Conservation (phyloP, 306 rosid species). For the Mimosa bimucronata region DNA sequence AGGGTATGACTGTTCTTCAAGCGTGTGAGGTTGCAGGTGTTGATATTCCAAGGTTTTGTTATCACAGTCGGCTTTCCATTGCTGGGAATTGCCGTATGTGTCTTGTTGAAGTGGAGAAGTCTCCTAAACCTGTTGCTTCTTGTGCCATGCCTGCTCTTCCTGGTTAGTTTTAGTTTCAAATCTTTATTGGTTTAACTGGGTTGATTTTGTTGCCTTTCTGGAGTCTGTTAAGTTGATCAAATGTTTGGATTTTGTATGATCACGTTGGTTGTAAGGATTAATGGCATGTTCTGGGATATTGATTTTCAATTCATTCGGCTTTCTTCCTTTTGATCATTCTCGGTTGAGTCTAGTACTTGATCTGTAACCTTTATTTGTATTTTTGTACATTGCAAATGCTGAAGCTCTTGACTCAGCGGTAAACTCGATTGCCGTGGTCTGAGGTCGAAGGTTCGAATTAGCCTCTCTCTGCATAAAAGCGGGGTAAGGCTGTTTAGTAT, state of each 20-base stretch:
- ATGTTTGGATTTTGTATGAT: neutral
- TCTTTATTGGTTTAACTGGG: neutral
- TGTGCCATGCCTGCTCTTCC: too few relatives aligned
- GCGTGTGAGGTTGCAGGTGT: constrained; percentile 97
- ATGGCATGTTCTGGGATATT: neutral
- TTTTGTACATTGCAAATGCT: constrained; percentile 17
- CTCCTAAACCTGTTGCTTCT: constrained; percentile 99
- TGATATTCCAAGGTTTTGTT: constrained; percentile 92
- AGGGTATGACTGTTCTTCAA: constrained; percentile 92
- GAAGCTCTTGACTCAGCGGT: too few relatives aligned
- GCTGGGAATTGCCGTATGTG: constrained; percentile 99
- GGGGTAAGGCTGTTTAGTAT: too few relatives aligned
- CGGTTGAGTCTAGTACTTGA: neutral
- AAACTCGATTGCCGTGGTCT: too few relatives aligned
- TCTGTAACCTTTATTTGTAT: neutral
- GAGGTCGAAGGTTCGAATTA: too few relatives aligned
- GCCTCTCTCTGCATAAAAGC: too few relatives aligned
- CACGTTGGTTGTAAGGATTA: neutral
- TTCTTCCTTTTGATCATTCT: neutral
- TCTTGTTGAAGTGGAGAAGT: constrained; percentile 98
- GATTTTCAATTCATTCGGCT: neutral
- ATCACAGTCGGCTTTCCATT: constrained; percentile 86
- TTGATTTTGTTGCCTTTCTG: neutral
- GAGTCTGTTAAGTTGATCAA: neutral
- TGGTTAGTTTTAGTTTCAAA: constrained; percentile 42